Evolutionary conservation across 805 yeast genomes (phyloP), one percentile per base, ranked within the genome.

Genomic region (Wilhelminamyces savonicus): DNA sequence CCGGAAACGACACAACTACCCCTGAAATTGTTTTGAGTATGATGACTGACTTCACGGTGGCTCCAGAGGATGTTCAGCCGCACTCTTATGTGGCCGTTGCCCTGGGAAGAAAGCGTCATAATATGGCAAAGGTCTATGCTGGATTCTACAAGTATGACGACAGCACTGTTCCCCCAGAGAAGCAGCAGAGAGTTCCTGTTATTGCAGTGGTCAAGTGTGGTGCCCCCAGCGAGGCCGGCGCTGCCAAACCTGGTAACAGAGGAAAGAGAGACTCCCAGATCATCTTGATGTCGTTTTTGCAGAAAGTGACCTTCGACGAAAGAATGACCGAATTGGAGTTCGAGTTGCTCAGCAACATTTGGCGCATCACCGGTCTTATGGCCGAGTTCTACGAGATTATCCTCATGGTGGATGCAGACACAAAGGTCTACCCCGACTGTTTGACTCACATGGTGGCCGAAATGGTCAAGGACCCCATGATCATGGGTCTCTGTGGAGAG

Each of bases 261-360:
- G 97, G 97, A 59, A 87, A 87, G 56, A 82, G 97, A 62, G 97
- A 87, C 52, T 84, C 96, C 14, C 97, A 87, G 55, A 78, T 87
- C 36, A 79, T 87, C 37, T 64, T 87, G 45, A 87, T 87, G 96
- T 78, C 90, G 0, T 87, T 87, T 56, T 67, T 87, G 48, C 95
- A 87, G 57, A 80, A 77, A 44, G 72, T 87, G 13, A 84, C 88
- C 45, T 86, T 84, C 56, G 88, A 87, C 55, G 97, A 88, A 55
- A 77, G 96, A 68, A 87, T 87, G 96, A 80, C 95, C 0, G 84
- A 81, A 42, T 71, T 87, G 35, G 95, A 88, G 43, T 86, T 73
- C 47, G 92, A 82, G 50, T 66, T 87, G 40, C 59, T 86, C 49
- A 70, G 70, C 31, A 73, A 73, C 24, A 81, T 88, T 15, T 84